phyloP scores from a whole-genome alignment of 2,329 filamentous ascomycete species.

The Colletotrichum noveboracense region DNA sequence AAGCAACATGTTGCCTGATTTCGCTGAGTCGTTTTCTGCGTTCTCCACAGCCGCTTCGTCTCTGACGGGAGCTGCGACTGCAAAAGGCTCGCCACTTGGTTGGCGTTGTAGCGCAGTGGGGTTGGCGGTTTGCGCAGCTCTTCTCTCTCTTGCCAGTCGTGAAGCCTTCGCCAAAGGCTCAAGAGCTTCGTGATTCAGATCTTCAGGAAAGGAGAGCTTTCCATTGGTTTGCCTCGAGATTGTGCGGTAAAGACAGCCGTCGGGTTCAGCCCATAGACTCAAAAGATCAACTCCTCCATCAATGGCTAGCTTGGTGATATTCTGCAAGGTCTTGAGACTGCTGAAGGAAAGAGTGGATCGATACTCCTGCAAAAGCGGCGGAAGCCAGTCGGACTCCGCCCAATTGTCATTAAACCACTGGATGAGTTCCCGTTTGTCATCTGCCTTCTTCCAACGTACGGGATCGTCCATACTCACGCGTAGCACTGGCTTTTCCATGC shows the following conservation, averaged over 20 bases:
- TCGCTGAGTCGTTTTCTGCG: neutral
- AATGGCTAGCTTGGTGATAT: neutral
- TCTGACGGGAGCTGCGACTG: neutral
- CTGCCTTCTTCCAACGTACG: neutral
- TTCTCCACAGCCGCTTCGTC: neutral
- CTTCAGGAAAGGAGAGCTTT: neutral
- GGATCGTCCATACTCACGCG: neutral
- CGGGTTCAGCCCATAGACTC: slow-evolving; percentile 7
- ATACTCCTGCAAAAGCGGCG: neutral
- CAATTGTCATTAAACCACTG: neutral
- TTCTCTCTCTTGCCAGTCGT: neutral
- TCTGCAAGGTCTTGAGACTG: neutral
- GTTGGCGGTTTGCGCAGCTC: neutral
- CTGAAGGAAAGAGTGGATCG: neutral
- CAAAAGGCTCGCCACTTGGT: neutral
- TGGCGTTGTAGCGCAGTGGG: neutral
- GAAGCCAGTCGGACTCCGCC: slow-evolving; percentile 10
- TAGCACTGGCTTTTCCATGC: neutral
- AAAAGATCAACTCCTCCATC: neutral
- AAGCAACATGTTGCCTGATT: neutral
- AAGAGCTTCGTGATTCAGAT: neutral
- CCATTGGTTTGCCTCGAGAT: neutral
- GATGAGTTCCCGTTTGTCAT: neutral
- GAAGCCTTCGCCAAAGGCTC: neutral
- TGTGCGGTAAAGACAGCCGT: slow-evolving; percentile 3